Evolutionary conservation across 257 asterid genomes (phyloP), one percentile per base, ranked within the genome.

Genomic region (Fraxinus americana): DNA sequence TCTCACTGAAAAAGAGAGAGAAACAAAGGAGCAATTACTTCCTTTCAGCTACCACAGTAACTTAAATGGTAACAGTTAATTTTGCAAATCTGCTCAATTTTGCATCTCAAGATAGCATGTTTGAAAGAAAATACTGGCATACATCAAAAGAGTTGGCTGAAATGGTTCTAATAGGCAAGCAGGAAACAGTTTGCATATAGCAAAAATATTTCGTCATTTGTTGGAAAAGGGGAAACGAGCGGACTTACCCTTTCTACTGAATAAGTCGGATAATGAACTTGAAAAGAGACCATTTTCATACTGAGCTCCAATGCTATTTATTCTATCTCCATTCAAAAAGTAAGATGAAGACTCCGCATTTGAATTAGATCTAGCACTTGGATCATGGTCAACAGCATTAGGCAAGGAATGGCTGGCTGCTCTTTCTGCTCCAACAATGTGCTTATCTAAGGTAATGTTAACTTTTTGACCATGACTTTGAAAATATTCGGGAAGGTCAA

Each of bases 181-280:
- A 65, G 81, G 63, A 25, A 68, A 14, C 30, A 52, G 75, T 17
- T 74, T 59, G 68, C 35, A 71, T 67, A 71, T 45, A 35, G 23
- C 32, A 78, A 7, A 21, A 16, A 61, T 39, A 17, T 59, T 71
- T 45, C 75, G 19, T 72, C 63, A 79, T 76, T 34, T 71, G 65
- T 48, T 17, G n/a, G 36, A 70, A 38, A 30, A 48, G 35, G 27
- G 73, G 68, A 70, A 73, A 71, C 59, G 76, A 79, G 81, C 74
- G 77, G 73, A 61, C 97, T 54, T 87, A 96, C 99, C 71, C 80
- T 92, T 92, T 81, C 87, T 85, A 80, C 85, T 87, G 76, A 96
- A 92, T 78, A 96, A 76, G 83, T 94, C 98, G 1, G 99, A 96
- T 79, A 91, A 77, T 50, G 99, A 96, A 89, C 99, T 95, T 43